These are phyloP conservation scores for Trichoderma harzianum DNA, from an alignment of 2,329 filamentous ascomycete genomes.

Conservation along the genomic window DNA sequence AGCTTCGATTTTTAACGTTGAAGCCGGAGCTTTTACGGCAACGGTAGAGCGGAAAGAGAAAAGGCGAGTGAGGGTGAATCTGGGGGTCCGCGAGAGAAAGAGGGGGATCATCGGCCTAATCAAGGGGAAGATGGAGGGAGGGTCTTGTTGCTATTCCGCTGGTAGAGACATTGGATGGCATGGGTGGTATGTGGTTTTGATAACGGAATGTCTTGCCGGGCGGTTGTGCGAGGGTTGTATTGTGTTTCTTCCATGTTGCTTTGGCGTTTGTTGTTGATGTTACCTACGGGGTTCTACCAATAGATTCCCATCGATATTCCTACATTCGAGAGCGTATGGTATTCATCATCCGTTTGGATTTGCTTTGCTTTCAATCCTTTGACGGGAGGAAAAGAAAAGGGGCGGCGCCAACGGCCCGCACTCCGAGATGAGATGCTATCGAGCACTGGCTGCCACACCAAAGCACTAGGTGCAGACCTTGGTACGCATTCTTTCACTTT, in stretches of 20 bases:
- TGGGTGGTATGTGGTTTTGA: not conserved
- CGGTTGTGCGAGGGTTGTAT: not conserved
- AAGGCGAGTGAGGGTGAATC: not conserved
- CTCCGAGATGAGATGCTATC: constrained; percentile 14
- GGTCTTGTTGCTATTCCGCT: not conserved
- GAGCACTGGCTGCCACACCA: constrained; percentile 11
- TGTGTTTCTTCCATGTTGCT: not conserved
- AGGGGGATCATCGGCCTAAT: constrained; percentile 8
- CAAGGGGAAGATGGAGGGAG: constrained; percentile 8
- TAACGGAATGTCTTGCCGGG: not conserved
- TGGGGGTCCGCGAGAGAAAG: not conserved
- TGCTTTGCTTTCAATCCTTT: not conserved
- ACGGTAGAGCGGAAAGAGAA: not conserved
- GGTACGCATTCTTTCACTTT: constrained; percentile 7
- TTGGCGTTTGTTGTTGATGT: not conserved
- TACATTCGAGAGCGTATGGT: too few relatives aligned
- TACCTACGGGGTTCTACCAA: too few relatives aligned
- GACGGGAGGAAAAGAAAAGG: not conserved
- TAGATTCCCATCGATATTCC: too few relatives aligned
- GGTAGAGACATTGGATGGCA: not conserved
- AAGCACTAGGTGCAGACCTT: not conserved
- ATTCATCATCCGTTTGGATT: not conserved
- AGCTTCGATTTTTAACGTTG: not conserved
- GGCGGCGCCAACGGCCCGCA: constrained; percentile 16
- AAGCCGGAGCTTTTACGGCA: not conserved